Base-by-base conservation (phyloP, 495 filamentous ascomycete genomes). In the Penicillium simplicissimum region DNA sequence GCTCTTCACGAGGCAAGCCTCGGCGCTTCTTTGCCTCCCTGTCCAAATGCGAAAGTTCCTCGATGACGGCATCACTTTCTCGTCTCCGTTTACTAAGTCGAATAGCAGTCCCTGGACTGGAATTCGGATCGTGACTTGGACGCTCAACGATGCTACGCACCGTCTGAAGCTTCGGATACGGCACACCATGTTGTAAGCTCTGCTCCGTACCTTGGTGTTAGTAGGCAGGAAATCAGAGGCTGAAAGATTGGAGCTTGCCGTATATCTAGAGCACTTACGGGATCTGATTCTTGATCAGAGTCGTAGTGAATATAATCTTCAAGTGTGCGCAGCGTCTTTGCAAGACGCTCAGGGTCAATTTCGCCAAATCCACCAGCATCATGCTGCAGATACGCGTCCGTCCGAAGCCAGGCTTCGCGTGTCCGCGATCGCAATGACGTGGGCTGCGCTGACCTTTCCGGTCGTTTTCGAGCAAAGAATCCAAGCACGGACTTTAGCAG, bases 371-470 rank as follows among this genome's bases (percentile, higher is more conserved):
- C n/a, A n/a, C n/a, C 55, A 47, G 60, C 59, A 65, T 65, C 59
- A 42, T 60, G 64, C 59, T 73, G 71, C 59, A 73, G 58, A 71
- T 48, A 71, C 56, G 69, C 63, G 60, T 73, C 69, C 57, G 71
- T 73, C 59, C 69, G 69, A 47, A 73, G 57, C 67, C 68, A 73
- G 59, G 71, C 71, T 8, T 73, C 71, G 55, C 49, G 59, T 63
- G 19, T 67, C 49, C 54, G 59, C 31, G 71, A 70, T 61, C 55
- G 61, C 64, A 73, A 57, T 51, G 69, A 70, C 35, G 61, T 33
- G 8, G 64, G 68, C 61, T 61, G 28, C 55, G 67, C 53, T 40
- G 67, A 62, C 61, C 58, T 70, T 70, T 73, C 52, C 60, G 64
- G 69, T 65, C 36, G 69, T 65, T 62, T 73, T 68, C 67, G 69